Evolutionary conservation across 768 basidiomycete genomes (phyloP), one percentile per base, ranked within the genome.

Genomic region (Pleurotus eryngii): DNA sequence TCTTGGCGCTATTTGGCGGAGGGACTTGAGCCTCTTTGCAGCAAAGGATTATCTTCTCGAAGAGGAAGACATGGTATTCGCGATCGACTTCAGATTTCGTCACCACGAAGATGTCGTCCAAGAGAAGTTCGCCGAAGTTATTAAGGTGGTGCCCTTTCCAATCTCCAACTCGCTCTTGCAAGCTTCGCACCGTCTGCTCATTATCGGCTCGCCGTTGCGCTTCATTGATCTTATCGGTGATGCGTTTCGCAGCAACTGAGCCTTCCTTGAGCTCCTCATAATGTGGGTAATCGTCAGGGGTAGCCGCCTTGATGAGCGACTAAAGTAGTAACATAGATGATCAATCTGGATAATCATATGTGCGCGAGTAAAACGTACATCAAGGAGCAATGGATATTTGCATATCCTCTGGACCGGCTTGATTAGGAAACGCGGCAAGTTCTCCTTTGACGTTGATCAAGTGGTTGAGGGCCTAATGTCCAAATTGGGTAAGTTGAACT

Each of bases 61-160:
- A 99, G 37, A 99, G 79, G 81, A 98, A 99, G 57, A 99, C 95
- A 64, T 96, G 94, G 66, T 98, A 98, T 71, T 99, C 97, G 64
- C 97, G 84, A 70, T 98, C 95, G 65, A 95, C 90, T 58, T 95
- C 95, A 49, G 89, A 90, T 73, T 98, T 99, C 64, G 90, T 96
- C 57, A 98, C 97, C 57, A 88, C 85, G 71, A 98, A 98, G 56
- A 94, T 83, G 69, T 98, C 97, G 69, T 98, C 95, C 27, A 98
- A 83, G 35, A 96, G 81, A 55, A 99, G 88, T 63, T 92, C 86
- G 59, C 97, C 97, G 62, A 99, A 98, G 70, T 94, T 91, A 63
- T 86, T 86, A 39, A 98, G 81, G 64, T 96, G 92, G 71, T 99
- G 97, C 9, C 96, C 96, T 71, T 98, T 98, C 97, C 97, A 99